Conservation (phyloP, 192 early-diverging fungal genomes). For the Rhizoclosmatium sp. region DNA sequence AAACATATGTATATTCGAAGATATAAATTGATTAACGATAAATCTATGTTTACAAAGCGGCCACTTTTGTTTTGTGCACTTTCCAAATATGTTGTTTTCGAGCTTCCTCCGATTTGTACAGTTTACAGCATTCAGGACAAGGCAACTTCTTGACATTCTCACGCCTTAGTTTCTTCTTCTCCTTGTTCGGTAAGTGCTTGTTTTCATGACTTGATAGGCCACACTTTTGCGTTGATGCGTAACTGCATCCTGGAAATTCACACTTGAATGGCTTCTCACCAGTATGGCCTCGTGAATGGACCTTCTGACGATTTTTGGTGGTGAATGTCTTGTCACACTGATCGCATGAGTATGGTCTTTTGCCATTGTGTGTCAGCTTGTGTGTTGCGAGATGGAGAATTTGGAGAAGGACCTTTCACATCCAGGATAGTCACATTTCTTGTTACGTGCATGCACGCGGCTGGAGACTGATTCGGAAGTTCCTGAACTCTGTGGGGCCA, state of each 20-base stretch:
- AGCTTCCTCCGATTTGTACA: not conserved
- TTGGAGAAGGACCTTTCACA: too few relatives aligned
- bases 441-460: too few relatives aligned
- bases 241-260: not conserved
- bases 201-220: not conserved
- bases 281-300: not conserved
- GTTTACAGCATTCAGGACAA: slow-evolving; percentile 5
- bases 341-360: not conserved
- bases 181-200: not conserved
- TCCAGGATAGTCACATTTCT: too few relatives aligned
- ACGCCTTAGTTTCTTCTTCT: not conserved
- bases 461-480: too few relatives aligned
- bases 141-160: not conserved
- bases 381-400: not conserved
- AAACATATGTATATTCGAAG: too few relatives aligned
- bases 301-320: slow-evolving; percentile 5
- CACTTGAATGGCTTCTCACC: slow-evolving; percentile 18
- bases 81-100: slow-evolving; percentile 12
- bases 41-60: too few relatives aligned
- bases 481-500: too few relatives aligned
- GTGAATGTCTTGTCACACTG: not conserved
- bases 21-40: too few relatives aligned
- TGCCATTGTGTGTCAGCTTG: not conserved
- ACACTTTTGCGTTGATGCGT: not conserved
- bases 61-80: not conserved